A percentile compares a stretch with the other conserved stretches of the same genome.
Evolutionary conservation across 352 stramenopile species (phyloP).

Genomic region (Phytophthora pisi): DNA sequence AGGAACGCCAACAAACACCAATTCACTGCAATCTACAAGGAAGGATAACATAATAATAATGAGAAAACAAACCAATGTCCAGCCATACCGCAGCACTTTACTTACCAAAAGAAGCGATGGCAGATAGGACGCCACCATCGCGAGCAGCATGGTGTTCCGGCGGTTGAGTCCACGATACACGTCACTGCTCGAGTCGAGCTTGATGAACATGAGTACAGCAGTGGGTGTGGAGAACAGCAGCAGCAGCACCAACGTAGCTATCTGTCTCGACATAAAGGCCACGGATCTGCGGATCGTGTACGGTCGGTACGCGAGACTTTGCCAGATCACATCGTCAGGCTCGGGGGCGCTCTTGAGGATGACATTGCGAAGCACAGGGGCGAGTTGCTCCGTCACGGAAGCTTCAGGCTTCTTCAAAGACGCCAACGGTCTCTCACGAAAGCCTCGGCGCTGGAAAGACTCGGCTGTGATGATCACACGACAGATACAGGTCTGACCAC

Average conservation of each 20-base stretch:
- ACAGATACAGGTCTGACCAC: slow-evolving; percentile 46
- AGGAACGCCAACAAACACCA: slow-evolving; percentile 76
- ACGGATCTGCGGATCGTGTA: slow-evolving; percentile 46
- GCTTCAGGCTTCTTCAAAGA: slow-evolving; percentile 24
- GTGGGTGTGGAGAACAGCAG: slow-evolving; percentile 80
- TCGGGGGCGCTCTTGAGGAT: slow-evolving; percentile 72
- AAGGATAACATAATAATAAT: background rate
- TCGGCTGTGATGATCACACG: slow-evolving; percentile 46
- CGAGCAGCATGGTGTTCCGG: slow-evolving; percentile 56
- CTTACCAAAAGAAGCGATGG: slow-evolving; percentile 74
- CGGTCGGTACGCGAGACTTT: slow-evolving; percentile 68
- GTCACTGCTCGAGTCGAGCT: slow-evolving; percentile 68
- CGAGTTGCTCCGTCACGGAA: slow-evolving; percentile 30
- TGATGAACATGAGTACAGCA: slow-evolving; percentile 83
- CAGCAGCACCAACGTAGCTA: slow-evolving; percentile 57
- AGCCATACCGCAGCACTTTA: background rate
- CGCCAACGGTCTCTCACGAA: slow-evolving; percentile 23
- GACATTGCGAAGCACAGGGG: slow-evolving; percentile 50
- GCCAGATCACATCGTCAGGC: slow-evolving; percentile 81
- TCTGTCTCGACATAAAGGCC: slow-evolving; percentile 53
- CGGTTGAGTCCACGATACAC: slow-evolving; percentile 59
- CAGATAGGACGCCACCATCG: slow-evolving; percentile 72
- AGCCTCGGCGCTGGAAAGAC: slow-evolving; percentile 30
- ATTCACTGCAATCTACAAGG: slow-evolving; percentile 70
- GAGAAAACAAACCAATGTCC: background rate